These are phyloP conservation scores for Ceratobasidium sp. DNA, from an alignment of 1,284 basidiomycete genomes.

Conservation along the genomic window DNA sequence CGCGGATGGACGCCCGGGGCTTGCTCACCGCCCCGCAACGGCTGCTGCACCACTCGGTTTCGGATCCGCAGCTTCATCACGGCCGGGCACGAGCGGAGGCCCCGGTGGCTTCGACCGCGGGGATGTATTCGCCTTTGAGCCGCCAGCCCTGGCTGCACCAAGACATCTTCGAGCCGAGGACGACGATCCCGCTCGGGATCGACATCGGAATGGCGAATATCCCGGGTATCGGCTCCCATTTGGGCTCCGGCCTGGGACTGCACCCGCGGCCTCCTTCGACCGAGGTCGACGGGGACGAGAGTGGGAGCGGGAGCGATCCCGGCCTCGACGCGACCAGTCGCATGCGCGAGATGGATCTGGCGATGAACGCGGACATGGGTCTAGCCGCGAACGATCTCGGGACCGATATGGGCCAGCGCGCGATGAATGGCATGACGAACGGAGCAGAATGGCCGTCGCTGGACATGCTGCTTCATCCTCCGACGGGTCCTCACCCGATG, in stretches of 20 bases:
- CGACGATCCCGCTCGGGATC: constrained; percentile 18
- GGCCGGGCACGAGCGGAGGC: constrained; percentile 40
- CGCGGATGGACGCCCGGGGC: constrained; percentile 34
- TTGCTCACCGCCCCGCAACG: constrained; percentile 39
- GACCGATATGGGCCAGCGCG: constrained; percentile 30
- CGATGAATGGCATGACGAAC: constrained; percentile 35
- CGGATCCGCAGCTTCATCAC: constrained; percentile 45
- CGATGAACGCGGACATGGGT: neutral
- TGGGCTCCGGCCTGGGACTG: constrained; percentile 43
- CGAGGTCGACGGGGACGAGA: constrained; percentile 43
- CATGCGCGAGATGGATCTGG: constrained; percentile 20
- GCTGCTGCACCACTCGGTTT: constrained; percentile 45
- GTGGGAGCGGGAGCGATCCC: constrained; percentile 45
- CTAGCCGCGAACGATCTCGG: constrained; percentile 28
- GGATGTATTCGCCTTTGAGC: constrained; percentile 46
- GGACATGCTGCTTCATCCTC: constrained; percentile 45
- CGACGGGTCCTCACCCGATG: constrained; percentile 38
- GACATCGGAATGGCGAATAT: constrained; percentile 15
- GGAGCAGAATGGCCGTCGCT: constrained; percentile 29
- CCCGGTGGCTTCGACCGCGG: constrained; percentile 29
- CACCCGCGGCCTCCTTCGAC: constrained; percentile 46
- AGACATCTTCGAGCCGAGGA: constrained; percentile 31
- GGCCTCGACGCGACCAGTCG: constrained; percentile 41
- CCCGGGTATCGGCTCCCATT: constrained; percentile 40
- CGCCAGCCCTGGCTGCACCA: constrained; percentile 44